Conservation (phyloP, 495 filamentous ascomycete species). For the Delitschia confertaspora region DNA sequence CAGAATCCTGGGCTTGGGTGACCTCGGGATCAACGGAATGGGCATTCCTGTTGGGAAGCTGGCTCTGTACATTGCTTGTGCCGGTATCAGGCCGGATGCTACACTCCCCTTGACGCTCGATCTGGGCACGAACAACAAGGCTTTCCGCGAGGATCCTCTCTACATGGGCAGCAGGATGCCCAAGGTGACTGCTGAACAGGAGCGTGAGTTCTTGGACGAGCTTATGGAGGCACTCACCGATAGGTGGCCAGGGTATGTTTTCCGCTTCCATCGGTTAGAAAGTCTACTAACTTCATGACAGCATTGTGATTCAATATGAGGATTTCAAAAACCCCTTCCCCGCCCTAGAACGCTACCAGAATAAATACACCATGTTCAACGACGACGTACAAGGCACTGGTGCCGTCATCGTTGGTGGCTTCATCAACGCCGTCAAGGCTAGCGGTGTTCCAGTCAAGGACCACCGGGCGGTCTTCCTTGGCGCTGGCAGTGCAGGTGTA, state of each 20-base stretch:
- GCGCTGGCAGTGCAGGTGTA: slow-evolving; percentile 88
- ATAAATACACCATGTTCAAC: slow-evolving; percentile 91
- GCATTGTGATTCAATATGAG: slow-evolving; percentile 96
- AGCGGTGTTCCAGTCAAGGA: slow-evolving; percentile 78
- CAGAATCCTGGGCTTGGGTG: slow-evolving; percentile 88
- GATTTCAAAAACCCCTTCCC: slow-evolving; percentile 99
- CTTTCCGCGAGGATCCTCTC: slow-evolving; percentile 79
- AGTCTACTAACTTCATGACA: slow-evolving; percentile 31
- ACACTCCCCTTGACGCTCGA: slow-evolving; percentile 90
- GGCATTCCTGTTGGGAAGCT: slow-evolving; percentile 94
- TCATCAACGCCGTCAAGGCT: slow-evolving; percentile 89
- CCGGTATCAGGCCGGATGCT: slow-evolving; percentile 85
- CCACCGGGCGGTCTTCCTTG: slow-evolving; percentile 91
- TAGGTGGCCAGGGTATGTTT: slow-evolving; percentile 65
- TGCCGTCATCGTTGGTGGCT: slow-evolving; percentile 86
- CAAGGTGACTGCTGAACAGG: slow-evolving; percentile 71
- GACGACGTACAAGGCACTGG: slow-evolving; percentile 98
- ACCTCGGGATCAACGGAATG: slow-evolving; percentile 95
- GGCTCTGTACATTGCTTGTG: slow-evolving; percentile 88
- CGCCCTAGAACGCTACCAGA: slow-evolving; percentile 78
- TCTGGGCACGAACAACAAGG: slow-evolving; percentile 83
- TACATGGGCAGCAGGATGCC: slow-evolving; percentile 84
- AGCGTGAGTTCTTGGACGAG: slow-evolving; percentile 92
- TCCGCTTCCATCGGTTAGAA: no score
- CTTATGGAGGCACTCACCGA: slow-evolving; percentile 88